Evolutionary conservation across 176 grass and related monocot genomes (phyloP), one percentile per base, ranked within the genome.

Genomic region (Bolboschoenus planiculmis): DNA sequence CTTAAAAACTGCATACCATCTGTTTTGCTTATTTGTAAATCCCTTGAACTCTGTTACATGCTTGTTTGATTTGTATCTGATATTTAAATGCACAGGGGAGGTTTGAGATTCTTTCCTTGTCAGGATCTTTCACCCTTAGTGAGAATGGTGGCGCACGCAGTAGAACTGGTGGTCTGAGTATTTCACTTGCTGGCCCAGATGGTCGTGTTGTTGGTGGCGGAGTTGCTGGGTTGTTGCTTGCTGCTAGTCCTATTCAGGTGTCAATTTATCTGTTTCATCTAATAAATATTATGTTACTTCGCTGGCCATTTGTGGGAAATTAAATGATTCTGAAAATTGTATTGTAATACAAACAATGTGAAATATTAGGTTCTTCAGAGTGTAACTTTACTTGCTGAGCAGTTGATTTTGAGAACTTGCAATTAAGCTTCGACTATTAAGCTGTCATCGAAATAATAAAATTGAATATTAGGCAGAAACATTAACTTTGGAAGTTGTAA

Each of bases 161-260:
- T 82, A 95, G 96, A 90, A 93, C 84, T 8, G 96, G 96, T 18
- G 90, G 92, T 36, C 84, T 98, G 40, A 98, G 96, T 46, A 90
- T 95, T 8, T 98, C 90, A 3, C 96, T 98, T 80, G 95, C 96
- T 70, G 86, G 89, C 1, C 96, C 96, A 37, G 92, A 98, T 80
- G 96, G 96, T 23, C 92, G 92, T 83, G 90, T 98, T 1, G 84
- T 98, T 10, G 92, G 96, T 29, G 92, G 96, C 4, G 90, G 88
- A 18, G 92, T 98, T 83, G 90, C 92, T 71, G 92, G 92, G 56
- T 85, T 84, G 70, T 87, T 98, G 53, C 90, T 84, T 85, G 96
- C 96, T 72, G 92, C 92, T n/a, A 91, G 90, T 82, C 96, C 96
- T 58, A 98, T 98, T 84, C 96, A 95, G 89, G 96, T 98, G 81